A percentile compares a stretch with the other conserved stretches of the same genome.
Conservation (phyloP, 1,284 basidiomycete genomes). For the Ganoderma lucidum region DNA sequence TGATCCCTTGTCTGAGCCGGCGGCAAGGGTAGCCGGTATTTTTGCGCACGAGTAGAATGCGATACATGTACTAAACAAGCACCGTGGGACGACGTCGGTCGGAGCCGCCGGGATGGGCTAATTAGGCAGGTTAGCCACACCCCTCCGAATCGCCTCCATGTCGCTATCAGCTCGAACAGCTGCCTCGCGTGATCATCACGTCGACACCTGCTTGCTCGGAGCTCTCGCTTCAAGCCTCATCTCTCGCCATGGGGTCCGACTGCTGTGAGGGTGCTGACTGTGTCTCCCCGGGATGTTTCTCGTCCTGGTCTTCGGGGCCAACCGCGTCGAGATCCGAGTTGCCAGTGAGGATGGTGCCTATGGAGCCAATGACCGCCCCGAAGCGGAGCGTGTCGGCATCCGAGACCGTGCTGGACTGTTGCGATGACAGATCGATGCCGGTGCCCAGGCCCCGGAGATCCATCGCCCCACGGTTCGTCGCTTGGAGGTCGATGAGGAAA, state of each 20-base stretch:
- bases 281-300: neutral
- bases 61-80: too few species aligned
- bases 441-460: neutral
- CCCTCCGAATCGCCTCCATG: too few species aligned
- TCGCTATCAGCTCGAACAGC: too few species aligned
- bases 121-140: too few species aligned
- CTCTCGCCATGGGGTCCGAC: too few species aligned
- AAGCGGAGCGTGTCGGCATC: neutral
- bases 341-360: neutral
- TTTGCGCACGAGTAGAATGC: too few species aligned
- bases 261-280: too few species aligned
- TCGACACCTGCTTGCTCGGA: too few species aligned
- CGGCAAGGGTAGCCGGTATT: neutral
- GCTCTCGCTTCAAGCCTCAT: too few species aligned
- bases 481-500: constrained; percentile 4
- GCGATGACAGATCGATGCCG: neutral
- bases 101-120: too few species aligned
- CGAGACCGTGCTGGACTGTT: neutral
- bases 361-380: neutral
- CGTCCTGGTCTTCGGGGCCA: neutral
- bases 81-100: too few species aligned
- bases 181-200: too few species aligned
- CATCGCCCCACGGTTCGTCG: neutral
- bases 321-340: neutral
- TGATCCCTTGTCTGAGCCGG: neutral